Conservation (phyloP, 192 early-diverging fungal species). For the Coemansia sp. region DNA sequence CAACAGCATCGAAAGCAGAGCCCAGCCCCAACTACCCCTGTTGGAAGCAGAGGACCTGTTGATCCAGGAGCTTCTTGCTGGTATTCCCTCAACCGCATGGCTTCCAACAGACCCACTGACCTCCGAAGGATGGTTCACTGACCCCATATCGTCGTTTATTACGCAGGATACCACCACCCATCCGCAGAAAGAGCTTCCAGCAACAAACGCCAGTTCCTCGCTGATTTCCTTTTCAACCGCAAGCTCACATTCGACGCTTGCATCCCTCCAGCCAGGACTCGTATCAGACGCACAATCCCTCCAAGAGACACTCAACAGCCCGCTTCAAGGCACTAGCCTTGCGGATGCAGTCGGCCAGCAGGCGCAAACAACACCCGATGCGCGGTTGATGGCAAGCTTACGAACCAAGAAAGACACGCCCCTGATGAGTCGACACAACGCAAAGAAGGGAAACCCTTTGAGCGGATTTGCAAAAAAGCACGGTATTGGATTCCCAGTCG, state of each 20-base stretch:
- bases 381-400: slow-evolving; percentile 23
- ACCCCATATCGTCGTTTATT: slow-evolving; percentile 37
- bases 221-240: not conserved
- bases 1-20: slow-evolving; percentile 3
- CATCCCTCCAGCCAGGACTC: not conserved
- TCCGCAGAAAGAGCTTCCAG: not conserved
- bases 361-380: slow-evolving; percentile 17
- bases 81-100: slow-evolving; percentile 46
- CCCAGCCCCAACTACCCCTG: slow-evolving; percentile 10
- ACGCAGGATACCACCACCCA: slow-evolving; percentile 23
- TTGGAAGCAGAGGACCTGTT: slow-evolving; percentile 34
- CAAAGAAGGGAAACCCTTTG: slow-evolving; percentile 30
- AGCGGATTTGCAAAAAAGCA: slow-evolving; percentile 51
- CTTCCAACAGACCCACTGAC: slow-evolving; percentile 48
- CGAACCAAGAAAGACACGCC: slow-evolving; percentile 27
- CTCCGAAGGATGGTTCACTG: slow-evolving; percentile 48
- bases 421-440: slow-evolving; percentile 15
- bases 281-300: not conserved
- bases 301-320: not conserved
- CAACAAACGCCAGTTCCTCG: not conserved
- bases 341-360: slow-evolving; percentile 1
- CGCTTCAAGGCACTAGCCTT: not conserved
- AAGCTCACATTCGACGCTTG: not conserved
- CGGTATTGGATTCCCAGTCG: slow-evolving; percentile 40
- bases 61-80: slow-evolving; percentile 50